phyloP scores from a whole-genome alignment of 345 rosid species.

The Odontarrhena argentea region DNA sequence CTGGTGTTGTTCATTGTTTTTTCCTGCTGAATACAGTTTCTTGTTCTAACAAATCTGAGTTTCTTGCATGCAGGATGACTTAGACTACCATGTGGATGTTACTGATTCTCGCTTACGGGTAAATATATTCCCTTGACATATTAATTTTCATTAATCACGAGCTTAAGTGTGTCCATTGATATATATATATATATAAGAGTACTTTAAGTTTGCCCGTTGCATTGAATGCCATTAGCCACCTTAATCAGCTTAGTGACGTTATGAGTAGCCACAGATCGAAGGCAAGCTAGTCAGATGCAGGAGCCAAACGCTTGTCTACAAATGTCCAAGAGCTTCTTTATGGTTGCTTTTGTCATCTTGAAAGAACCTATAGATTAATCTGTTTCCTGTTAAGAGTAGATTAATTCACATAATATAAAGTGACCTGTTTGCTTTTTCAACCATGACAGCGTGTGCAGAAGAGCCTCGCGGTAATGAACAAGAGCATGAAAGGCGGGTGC shows the following conservation, averaged over 20 bases:
- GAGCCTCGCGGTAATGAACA: constrained; percentile 85
- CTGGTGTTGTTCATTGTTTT: neutral
- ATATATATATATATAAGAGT: neutral
- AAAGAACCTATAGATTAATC: neutral
- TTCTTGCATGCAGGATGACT: constrained; percentile 68
- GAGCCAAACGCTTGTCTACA: neutral
- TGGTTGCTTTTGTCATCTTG: neutral
- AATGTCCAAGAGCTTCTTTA: constrained; percentile 1
- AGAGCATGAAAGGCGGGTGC: constrained; percentile 91
- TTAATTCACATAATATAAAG: constrained; percentile 19
- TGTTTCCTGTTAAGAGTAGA: neutral
- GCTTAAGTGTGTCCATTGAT: neutral
- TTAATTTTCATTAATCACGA: neutral
- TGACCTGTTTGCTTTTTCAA: constrained; percentile 26
- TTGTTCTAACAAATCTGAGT: neutral
- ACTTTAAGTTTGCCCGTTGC: neutral
- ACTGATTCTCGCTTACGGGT: constrained; percentile 88
- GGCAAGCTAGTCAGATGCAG: constrained; percentile 6
- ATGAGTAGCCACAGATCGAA: neutral
- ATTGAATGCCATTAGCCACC: neutral
- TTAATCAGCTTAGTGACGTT: neutral
- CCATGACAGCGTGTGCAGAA: constrained; percentile 84
- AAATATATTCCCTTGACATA: constrained; percentile 31
- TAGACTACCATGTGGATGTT: constrained; percentile 87
- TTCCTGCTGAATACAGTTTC: neutral